Conservation (phyloP, 139 green algal genomes). For the Dunaliella primolecta region DNA sequence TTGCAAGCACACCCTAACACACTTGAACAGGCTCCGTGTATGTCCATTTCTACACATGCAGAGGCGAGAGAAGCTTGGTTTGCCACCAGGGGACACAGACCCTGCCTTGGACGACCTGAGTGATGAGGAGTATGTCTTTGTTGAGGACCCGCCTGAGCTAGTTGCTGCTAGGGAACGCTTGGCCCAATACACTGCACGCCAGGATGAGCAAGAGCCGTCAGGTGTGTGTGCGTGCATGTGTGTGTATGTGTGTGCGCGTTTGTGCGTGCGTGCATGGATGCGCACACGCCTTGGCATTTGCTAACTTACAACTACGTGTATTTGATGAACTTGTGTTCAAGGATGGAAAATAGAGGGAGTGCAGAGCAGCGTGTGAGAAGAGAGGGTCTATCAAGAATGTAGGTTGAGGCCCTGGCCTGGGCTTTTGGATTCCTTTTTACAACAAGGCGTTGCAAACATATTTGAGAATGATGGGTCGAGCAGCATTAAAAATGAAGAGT, state of each 20-base stretch:
- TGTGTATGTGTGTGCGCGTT: no score
- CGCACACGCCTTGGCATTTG: neutral
- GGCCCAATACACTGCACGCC: slow-evolving; percentile 39
- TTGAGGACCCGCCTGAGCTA: slow-evolving; percentile 56
- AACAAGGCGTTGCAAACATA: no score
- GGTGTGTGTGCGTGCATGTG: slow-evolving; percentile 22
- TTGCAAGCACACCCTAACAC: no score
- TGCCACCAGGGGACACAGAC: slow-evolving; percentile 72
- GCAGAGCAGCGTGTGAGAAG: neutral
- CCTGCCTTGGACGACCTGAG: slow-evolving; percentile 66
- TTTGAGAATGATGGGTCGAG: no score
- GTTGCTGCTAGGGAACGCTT: slow-evolving; percentile 44
- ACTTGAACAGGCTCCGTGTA: no score
- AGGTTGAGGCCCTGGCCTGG: neutral
- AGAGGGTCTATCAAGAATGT: neutral
- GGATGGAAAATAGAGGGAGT: neutral
- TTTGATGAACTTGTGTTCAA: neutral
- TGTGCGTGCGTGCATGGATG: neutral
- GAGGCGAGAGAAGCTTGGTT: slow-evolving; percentile 58
- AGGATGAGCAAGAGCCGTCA: slow-evolving; percentile 47
- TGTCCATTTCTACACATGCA: no score
- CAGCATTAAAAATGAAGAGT: no score
- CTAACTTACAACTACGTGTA: no score
- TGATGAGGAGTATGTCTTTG: slow-evolving; percentile 40
- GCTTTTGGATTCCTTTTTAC: no score